Conservation (phyloP, 345 rosid species). For the Aurinia saxatilis region DNA sequence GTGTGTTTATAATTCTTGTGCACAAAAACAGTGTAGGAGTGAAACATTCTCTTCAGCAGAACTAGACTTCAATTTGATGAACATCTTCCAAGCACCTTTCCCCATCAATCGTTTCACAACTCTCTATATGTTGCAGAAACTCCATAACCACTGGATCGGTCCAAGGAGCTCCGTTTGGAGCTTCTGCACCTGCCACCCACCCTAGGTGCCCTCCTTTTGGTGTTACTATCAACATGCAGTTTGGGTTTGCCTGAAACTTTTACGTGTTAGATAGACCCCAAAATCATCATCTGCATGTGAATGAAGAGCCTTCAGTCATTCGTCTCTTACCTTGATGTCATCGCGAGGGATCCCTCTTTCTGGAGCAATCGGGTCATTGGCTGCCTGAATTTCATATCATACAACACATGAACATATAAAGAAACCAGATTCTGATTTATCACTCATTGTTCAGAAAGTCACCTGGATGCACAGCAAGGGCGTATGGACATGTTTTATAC, state of each 20-base stretch:
- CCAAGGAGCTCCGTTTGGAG: conserved; percentile 83
- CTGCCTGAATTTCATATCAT: conserved; percentile 48
- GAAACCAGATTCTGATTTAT: background rate
- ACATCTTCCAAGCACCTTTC: conserved; percentile 11
- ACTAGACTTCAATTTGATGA: conserved; percentile 21
- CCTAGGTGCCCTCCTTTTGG: conserved; percentile 91
- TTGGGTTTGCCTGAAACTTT: conserved; percentile 51
- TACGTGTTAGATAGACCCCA: conserved; percentile 2
- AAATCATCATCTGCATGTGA: background rate
- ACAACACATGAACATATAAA: background rate
- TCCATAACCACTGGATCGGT: conserved; percentile 74
- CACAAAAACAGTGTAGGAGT: background rate
- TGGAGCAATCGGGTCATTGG: conserved; percentile 91
- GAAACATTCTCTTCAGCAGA: background rate
- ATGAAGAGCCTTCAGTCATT: background rate
- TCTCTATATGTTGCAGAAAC: conserved; percentile 67
- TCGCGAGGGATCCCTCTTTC: conserved; percentile 74
- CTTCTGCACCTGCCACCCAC: conserved; percentile 79
- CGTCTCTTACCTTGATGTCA: conserved; percentile 57
- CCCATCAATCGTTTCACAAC: background rate
- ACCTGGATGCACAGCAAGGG: conserved; percentile 97
- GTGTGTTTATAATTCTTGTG: conserved; percentile 1
- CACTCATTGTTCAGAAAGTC: background rate
- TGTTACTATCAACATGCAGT: conserved; percentile 79
- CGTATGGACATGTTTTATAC: conserved; percentile 45